phyloP scores from a whole-genome alignment of 1,139 yeast species.

The Saccharomycopsis hybrid region DNA sequence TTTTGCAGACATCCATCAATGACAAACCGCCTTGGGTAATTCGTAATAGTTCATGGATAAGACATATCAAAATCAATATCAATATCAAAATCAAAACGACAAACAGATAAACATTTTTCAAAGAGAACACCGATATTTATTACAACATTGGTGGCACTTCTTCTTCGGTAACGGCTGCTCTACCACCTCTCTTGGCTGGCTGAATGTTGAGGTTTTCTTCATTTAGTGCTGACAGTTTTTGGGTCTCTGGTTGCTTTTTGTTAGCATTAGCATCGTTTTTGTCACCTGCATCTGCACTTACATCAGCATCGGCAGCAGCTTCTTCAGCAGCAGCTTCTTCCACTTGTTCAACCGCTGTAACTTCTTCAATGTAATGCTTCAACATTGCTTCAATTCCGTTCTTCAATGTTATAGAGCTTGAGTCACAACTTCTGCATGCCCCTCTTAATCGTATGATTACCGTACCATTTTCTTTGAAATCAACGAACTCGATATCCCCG shows the following conservation, averaged over 20 bases:
- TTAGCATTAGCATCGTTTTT: too few relatives aligned
- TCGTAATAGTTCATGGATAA: too few relatives aligned
- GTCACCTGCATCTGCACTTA: too few relatives aligned
- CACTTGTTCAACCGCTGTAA: slow-evolving; percentile 58
- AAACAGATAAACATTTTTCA: slow-evolving; percentile 22
- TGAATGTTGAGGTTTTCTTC: slow-evolving; percentile 7
- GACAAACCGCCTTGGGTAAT: too few relatives aligned
- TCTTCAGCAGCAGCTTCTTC: slow-evolving; percentile 35
- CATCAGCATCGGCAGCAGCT: neutral
- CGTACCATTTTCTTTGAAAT: slow-evolving; percentile 55
- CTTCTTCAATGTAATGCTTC: slow-evolving; percentile 76
- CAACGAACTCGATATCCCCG: slow-evolving; percentile 72
- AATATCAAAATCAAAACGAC: too few relatives aligned
- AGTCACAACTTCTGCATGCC: slow-evolving; percentile 75
- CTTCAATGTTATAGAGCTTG: slow-evolving; percentile 67
- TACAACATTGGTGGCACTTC: slow-evolving; percentile 38
- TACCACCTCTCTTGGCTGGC: slow-evolving; percentile 29
- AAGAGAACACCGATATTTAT: neutral
- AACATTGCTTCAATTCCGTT: slow-evolving; percentile 80
- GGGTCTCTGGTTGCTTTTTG: neutral
- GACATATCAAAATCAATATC: too few relatives aligned
- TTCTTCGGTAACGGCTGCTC: slow-evolving; percentile 32
- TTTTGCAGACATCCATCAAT: too few relatives aligned
- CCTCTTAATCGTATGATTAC: slow-evolving; percentile 65
- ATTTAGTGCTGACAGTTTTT: neutral